Evolutionary conservation across 352 stramenopile species (phyloP).

Genomic region (Halophytophthora polymorphica): DNA sequence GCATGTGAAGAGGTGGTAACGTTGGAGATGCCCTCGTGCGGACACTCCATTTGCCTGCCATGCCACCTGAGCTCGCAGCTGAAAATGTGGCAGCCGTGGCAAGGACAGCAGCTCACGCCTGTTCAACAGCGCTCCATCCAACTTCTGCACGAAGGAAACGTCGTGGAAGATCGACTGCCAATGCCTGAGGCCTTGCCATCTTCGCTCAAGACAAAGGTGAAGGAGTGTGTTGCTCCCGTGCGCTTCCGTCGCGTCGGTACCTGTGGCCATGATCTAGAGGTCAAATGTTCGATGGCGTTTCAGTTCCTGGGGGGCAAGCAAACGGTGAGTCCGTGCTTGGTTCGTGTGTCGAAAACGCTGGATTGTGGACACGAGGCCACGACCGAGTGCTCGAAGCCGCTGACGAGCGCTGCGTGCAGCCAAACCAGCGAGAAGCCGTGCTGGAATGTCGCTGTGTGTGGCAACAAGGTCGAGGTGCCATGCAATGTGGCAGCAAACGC

Average conservation of each 20-base stretch:
- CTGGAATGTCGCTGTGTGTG: slow-evolving; percentile 54
- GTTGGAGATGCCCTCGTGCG: slow-evolving; percentile 35
- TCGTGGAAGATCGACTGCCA: slow-evolving; percentile 37
- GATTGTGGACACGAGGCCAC: slow-evolving; percentile 40
- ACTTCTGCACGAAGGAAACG: slow-evolving; percentile 28
- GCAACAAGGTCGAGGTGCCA: slow-evolving; percentile 23
- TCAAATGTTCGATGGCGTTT: slow-evolving; percentile 51
- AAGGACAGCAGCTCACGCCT: not conserved
- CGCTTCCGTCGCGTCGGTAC: slow-evolving; percentile 32
- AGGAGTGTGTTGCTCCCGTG: slow-evolving; percentile 34
- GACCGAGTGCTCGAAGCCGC: slow-evolving; percentile 37
- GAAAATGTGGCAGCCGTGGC: slow-evolving; percentile 51
- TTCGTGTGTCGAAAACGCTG: slow-evolving; percentile 30
- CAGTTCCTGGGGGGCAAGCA: slow-evolving; percentile 27
- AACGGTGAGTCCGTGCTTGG: slow-evolving; percentile 13
- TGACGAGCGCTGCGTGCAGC: slow-evolving; percentile 28
- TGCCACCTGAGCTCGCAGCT: slow-evolving; percentile 33
- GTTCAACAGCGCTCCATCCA: slow-evolving; percentile 9
- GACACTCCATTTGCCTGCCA: slow-evolving; percentile 37
- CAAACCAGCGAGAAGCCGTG: slow-evolving; percentile 42
- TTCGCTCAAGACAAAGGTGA: slow-evolving; percentile 25
- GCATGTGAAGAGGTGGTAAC: slow-evolving; percentile 33
- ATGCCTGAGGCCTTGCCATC: slow-evolving; percentile 22
- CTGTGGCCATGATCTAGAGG: slow-evolving; percentile 57
- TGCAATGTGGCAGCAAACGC: slow-evolving; percentile 17